Evolutionary conservation across 495 filamentous ascomycete genomes (phyloP), one percentile per base, ranked within the genome.

Genomic region (Venustampulla echinocandica): DNA sequence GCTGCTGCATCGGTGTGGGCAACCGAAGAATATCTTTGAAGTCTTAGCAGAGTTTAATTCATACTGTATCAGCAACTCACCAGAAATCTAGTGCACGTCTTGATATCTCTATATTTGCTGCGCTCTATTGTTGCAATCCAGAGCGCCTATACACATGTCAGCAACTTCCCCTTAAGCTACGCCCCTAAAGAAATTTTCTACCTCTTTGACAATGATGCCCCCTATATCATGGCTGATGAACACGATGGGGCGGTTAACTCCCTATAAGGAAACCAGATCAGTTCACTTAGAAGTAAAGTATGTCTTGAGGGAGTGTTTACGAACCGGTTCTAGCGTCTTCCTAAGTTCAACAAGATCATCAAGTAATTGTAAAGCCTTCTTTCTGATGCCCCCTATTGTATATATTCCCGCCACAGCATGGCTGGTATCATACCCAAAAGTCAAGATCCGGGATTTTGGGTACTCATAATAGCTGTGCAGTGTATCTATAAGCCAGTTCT

Each of bases 141-240:
- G 13, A 46, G 25, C 7, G 28, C 43, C 53, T 56, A 32, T 13
- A 1, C 25, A 35, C 2, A 18, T 13, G 33, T 43, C 35, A 47
- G 43, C 1, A 40, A 37, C 30, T 35, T 46, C 4, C 19, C n/a
- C 15, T 25, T 47, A 47, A 22, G 42, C 27, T 13, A 11, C 21
- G 6, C 4, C 20, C 33, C 32, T 20, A 41, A 36, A 17, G 37
- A 7, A 40, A 21, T 41, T 10, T 54, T 24, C 11, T 25, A 53
- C 55, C 23, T 51, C 35, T 28, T 58, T 58, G 10, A 58, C 47
- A 19, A 58, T 58, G 6, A 24, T 50, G 10, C 55, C 55, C 45
- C 55, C 55, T 17, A 58, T 37, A 43, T 58, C 55, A 27, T 58
- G 51, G 9, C 46, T 50, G 14, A 58, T 43, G 43, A 52, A 58